Evolutionary conservation across 2,329 filamentous ascomycete genomes (phyloP).

Genomic region (Pseudopithomyces maydicus): DNA sequence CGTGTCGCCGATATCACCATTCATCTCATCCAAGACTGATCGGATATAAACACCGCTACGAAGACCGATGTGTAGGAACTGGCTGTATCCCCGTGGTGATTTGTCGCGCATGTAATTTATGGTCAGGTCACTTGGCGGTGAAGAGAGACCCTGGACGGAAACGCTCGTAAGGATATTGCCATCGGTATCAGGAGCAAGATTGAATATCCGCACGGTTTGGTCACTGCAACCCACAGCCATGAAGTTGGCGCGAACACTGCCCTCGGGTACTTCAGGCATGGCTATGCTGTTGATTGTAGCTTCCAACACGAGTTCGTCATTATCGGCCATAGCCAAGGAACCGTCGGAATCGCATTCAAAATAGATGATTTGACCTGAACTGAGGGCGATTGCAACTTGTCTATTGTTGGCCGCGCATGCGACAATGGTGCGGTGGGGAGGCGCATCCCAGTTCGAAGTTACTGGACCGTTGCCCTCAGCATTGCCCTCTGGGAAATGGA

Average conservation of each 20-base stretch:
- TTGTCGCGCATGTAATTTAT: slow-evolving; percentile 98
- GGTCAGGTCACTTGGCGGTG: slow-evolving; percentile 82
- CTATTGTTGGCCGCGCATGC: slow-evolving; percentile 91
- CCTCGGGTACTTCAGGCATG: slow-evolving; percentile 89
- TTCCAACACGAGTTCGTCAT: slow-evolving; percentile 88
- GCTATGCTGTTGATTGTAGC: slow-evolving; percentile 95
- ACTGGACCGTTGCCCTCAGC: slow-evolving; percentile 53
- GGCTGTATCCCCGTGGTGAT: slow-evolving; percentile 81
- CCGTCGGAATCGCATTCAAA: slow-evolving; percentile 97
- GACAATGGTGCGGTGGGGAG: slow-evolving; percentile 92
- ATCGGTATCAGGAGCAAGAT: slow-evolving; percentile 86
- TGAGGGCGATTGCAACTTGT: slow-evolving; percentile 91
- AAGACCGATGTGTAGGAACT: slow-evolving; percentile 95
- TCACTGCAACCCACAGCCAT: slow-evolving; percentile 97
- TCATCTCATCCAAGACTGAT: slow-evolving; percentile 92
- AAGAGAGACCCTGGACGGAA: slow-evolving; percentile 90
- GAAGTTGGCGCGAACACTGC: slow-evolving; percentile 86
- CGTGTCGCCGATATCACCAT: slow-evolving; percentile 93
- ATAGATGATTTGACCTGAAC: slow-evolving; percentile 95
- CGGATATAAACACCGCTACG: slow-evolving; percentile 95
- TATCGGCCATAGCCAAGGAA: slow-evolving; percentile 87
- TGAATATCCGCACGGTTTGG: slow-evolving; percentile 90
- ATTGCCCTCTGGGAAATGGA: slow-evolving; percentile 41
- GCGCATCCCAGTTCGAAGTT: slow-evolving; percentile 91
- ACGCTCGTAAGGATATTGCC: slow-evolving; percentile 74